phyloP scores from a whole-genome alignment of 495 filamentous ascomycete genomes.

The Gamarada debralockiae region DNA sequence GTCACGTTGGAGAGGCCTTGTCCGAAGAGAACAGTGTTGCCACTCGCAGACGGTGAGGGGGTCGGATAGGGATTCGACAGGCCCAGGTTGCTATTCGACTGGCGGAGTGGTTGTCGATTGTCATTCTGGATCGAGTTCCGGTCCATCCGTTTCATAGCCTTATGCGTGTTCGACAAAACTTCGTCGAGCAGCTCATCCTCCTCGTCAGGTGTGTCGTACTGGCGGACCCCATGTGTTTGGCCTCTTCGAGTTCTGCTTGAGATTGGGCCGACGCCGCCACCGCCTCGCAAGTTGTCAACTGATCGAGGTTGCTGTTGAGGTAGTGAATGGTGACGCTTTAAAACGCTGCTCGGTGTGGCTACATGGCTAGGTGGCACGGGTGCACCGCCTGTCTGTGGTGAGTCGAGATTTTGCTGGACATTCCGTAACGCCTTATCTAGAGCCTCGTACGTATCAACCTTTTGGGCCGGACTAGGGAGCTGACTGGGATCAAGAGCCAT shows the following conservation, averaged over 20 bases:
- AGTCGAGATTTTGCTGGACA: conserved; percentile 60
- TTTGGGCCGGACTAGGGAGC: conserved; percentile 45
- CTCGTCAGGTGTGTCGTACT: conserved; percentile 95
- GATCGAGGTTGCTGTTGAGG: conserved; percentile 62
- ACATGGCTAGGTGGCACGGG: conserved; percentile 51
- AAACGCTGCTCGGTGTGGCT: conserved; percentile 44
- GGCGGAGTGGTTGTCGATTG: conserved; percentile 39
- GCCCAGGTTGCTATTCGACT: conserved; percentile 53
- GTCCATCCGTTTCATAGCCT: conserved; percentile 47
- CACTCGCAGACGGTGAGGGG: conserved; percentile 83
- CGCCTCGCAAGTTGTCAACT: conserved; percentile 56
- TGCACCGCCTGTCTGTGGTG: conserved; percentile 42
- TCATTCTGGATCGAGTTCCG: conserved; percentile 43
- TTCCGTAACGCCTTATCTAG: conserved; percentile 78
- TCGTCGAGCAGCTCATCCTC: conserved; percentile 95
- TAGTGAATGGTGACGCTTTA: conserved; percentile 72
- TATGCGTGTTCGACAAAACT: conserved; percentile 46
- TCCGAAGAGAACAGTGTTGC: conserved; percentile 67
- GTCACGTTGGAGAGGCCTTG: conserved; percentile 46
- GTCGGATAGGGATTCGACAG: conserved; percentile 86
- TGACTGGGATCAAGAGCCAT: conserved; percentile 69
- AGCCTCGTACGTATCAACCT: conserved; percentile 60
- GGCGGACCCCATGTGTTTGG: conserved; percentile 69
- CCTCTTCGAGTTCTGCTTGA: conserved; percentile 83
- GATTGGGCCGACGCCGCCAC: conserved; percentile 57